Conservation (phyloP, 1,284 basidiomycete genomes). For the Cryptococcus maquisensis region DNA sequence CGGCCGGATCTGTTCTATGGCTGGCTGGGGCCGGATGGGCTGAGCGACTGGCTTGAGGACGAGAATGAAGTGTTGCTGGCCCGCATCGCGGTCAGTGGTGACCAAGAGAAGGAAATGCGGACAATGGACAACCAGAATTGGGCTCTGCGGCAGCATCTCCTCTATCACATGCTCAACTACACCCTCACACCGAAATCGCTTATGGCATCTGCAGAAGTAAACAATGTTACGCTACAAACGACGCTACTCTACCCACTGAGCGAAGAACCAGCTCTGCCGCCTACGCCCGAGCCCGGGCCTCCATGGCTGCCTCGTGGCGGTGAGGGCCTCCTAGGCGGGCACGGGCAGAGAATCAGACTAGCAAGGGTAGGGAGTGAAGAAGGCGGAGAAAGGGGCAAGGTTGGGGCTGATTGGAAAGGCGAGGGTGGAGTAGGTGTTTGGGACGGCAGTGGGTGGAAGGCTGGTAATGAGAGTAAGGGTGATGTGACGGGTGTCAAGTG, state of each 20-base stretch:
- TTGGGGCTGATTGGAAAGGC: conserved; percentile 70
- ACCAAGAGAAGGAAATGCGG: conserved; percentile 21
- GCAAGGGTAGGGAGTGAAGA: conserved; percentile 46
- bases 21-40: conserved; percentile 31
- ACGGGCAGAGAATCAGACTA: conserved; percentile 76
- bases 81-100: conserved; percentile 4
- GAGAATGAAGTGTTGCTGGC: conserved; percentile 16
- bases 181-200: conserved; percentile 53
- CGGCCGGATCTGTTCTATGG: conserved; percentile 7
- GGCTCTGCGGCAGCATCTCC: conserved; percentile 76
- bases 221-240: conserved; percentile 45
- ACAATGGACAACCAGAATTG: conserved; percentile 66
- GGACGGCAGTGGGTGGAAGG: conserved; percentile 41
- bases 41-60: conserved; percentile 43
- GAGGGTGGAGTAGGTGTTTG: conserved; percentile 56
- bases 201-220: neutral
- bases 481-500: conserved; percentile 46
- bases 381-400: conserved; percentile 53
- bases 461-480: conserved; percentile 15
- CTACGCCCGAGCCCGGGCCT: conserved; percentile 65
- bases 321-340: conserved; percentile 68
- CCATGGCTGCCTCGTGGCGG: conserved; percentile 77
- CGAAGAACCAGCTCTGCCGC: conserved; percentile 56
- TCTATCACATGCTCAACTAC: conserved; percentile 92
- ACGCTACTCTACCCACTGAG: conserved; percentile 66